Base-by-base conservation (phyloP, 495 filamentous ascomycete species). In the Penicillium arizonense region DNA sequence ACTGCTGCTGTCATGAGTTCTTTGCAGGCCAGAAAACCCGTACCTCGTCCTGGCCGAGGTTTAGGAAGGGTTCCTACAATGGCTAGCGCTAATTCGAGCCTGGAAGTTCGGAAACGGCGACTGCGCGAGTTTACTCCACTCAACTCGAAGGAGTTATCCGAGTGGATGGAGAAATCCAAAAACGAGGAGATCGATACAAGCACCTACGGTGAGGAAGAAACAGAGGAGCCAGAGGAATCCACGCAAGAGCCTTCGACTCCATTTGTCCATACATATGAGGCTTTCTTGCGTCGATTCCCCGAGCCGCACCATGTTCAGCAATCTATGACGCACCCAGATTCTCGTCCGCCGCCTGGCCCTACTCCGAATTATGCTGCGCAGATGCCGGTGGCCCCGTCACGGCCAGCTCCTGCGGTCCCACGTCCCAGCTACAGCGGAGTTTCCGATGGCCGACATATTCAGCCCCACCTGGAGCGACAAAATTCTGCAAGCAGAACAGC, bases 381-480 rank as follows among this genome's bases (percentile, higher is more conserved):
- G 21, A 50, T 75, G 16, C 72, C 74, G n/a, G 57, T 74, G n/a
- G 68, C 70, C 14, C 71, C 74, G 4, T 76, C 68, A 24, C 81
- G 90, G 16, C 94, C 94, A n/a, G 79, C 89, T 5, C 95, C 94
- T 46, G 86, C 92, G 3, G 79, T 93, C 30, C 88, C 91, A 18
- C 83, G 91, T 28, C 85, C 85, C 24, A 96, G 87, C 64, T 96
- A 96, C 53, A 91, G 88, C 61, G 95, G 95, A 13, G 84, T 96
- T 3, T 86, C 90, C 3, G 89, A 91, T 63, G 78, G 73, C 56
- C 73, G 74, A 59, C 69, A 80, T 47, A 74, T 79, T 8, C 80
- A 82, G 50, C 72, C 76, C n/a, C 74, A 74, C n/a, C 64, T 73
- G 5, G 69, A 71, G 41, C 69, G 77, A 28, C 75, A 74, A 36